phyloP scores from a whole-genome alignment of 495 filamentous ascomycete genomes.

The Lichenothelia convexa region DNA sequence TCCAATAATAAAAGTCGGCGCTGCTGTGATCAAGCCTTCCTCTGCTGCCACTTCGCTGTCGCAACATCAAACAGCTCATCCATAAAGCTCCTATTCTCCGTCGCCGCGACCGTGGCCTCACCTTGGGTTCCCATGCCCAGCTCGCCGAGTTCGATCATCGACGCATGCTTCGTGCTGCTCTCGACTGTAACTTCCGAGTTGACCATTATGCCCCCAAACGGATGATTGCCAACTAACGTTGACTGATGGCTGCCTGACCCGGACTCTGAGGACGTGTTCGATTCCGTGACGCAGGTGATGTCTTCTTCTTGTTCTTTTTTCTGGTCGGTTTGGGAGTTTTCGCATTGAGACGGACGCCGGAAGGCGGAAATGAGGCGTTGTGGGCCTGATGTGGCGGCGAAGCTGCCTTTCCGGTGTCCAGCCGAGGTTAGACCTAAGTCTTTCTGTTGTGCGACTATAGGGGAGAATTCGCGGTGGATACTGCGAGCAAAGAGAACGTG shows the following conservation, averaged over 20 bases:
- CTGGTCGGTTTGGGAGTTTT: too few relatives aligned
- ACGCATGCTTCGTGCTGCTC: conserved; percentile 10
- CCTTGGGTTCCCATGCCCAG: conserved; percentile 8
- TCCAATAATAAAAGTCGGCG: neutral
- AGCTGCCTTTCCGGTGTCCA: conserved; percentile 8
- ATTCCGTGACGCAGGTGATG: neutral
- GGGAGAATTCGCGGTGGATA: conserved; percentile 28
- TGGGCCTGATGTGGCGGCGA: neutral
- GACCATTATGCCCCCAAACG: conserved; percentile 12
- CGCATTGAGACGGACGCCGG: neutral
- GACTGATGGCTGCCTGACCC: neutral
- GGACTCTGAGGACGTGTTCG: neutral
- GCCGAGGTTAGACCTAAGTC: conserved; percentile 18
- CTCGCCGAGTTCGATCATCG: conserved; percentile 10
- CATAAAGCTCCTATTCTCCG: conserved; percentile 17
- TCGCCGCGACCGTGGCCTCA: conserved; percentile 9
- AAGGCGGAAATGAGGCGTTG: neutral
- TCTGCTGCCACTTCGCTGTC: conserved; percentile 8
- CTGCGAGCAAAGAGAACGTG: conserved; percentile 32
- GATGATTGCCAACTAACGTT: neutral
- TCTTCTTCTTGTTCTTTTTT: too few relatives aligned
- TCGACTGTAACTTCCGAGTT: conserved; percentile 13
- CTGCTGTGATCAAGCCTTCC: neutral
- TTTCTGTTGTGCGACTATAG: conserved; percentile 14
- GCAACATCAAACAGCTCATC: conserved; percentile 19